Evolutionary conservation across 163 green algal species (phyloP), one percentile per base, ranked within the genome.

Genomic region (Dunaliella salina): DNA sequence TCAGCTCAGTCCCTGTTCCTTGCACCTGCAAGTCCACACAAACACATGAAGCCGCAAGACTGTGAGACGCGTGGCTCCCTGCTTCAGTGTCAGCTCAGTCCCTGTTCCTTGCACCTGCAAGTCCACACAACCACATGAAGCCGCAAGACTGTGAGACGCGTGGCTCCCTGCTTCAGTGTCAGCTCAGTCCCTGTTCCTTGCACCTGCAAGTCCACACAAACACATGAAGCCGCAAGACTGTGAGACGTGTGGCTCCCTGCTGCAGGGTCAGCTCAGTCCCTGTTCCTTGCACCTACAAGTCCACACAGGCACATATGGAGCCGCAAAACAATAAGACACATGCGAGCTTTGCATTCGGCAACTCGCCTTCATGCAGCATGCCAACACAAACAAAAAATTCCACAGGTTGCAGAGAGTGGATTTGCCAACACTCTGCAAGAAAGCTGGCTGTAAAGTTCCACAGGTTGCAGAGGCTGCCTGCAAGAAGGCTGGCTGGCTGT

Each of bases 21-120:
- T 12, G n/a, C 75, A 81, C 75, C 75, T 81, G 75, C 75, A 81
- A 75, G 63, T 29, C 4, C 4, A 75, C n/a, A 75, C 1, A 75
- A 29, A 50, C 8, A 50, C 40, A 50, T 50, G 40, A 50, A 8
- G 40, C 40, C 40, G 40, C 40, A 3, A 50, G 8, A 8, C 40
- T 50, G 40, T 50, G 40, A n/a, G n/a, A n/a, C n/a, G n/a, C n/a
- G n/a, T 75, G 24, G 63, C 22, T 26, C 63, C 63, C 63, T 29
- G 63, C 63, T 75, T 5, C 63, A 81, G 75, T 1, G 3, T 11
- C 30, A 81, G 30, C 75, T 81, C 29, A 33, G 29, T 40, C 17
- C 75, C 75, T 34, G 75, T n/a, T 1, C 75, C 75, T 33, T 12
- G n/a, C 75, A 81, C 75, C 75, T 81, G 75, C 75, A 81, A 75